These are phyloP conservation scores for Sergeia podlipaevii DNA, from an alignment of 208 protist genomes.

Conservation along the genomic window DNA sequence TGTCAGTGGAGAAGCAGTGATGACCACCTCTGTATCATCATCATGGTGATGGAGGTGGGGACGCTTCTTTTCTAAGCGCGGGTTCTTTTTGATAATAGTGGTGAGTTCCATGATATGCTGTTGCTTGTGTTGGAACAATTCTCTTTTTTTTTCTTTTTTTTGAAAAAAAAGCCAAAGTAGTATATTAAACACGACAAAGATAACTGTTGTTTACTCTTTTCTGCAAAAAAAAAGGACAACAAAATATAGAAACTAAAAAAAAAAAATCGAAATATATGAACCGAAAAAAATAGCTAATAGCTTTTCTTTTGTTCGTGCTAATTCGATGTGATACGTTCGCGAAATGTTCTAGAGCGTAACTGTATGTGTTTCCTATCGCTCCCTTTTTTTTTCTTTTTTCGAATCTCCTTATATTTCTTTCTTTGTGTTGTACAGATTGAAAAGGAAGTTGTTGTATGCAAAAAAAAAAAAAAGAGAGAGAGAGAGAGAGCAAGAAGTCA, in stretches of 20 bases:
- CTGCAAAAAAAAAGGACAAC: conserved; percentile 1
- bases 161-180: neutral
- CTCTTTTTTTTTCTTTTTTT: neutral
- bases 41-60: too few relatives aligned
- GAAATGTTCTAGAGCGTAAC: too few relatives aligned
- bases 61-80: too few relatives aligned
- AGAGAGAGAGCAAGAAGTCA: neutral
- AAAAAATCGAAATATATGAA: neutral
- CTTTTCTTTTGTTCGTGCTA: too few relatives aligned
- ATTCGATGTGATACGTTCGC: too few relatives aligned
- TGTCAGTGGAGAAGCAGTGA: too few relatives aligned
- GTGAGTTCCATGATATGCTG: conserved; percentile 1
- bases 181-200: neutral
- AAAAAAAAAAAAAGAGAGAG: conserved; percentile 7
- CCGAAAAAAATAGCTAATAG: neutral
- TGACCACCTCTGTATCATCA: too few relatives aligned
- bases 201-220: neutral
- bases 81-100: too few relatives aligned
- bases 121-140: neutral
- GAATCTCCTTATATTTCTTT: neutral
- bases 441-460: conserved; percentile 1
- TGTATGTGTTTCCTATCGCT: too few relatives aligned
- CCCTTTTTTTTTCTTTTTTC: neutral
- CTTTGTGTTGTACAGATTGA: neutral
- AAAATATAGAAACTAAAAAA: conserved; percentile 3